Evolutionary conservation across 306 rosid species (phyloP), one percentile per base, ranked within the genome.

Genomic region (Cicer cuneatum): DNA sequence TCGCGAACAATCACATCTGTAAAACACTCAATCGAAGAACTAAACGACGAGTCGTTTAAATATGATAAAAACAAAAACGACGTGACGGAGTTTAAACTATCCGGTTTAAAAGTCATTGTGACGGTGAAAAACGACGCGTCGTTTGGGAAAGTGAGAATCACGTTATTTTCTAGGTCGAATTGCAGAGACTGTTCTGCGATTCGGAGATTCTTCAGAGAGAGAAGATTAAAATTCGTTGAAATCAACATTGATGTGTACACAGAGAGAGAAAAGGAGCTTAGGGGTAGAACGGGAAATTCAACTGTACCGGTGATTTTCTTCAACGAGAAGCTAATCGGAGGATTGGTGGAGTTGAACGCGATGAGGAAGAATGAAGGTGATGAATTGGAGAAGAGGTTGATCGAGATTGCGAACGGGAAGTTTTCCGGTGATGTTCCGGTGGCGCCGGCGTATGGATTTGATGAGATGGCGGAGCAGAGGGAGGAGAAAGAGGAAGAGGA

Each of bases 251-350:
- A 94, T 66, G 98, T 94, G 29, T 94, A 64, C 56, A 76, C 80
- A 0, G 79, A 78, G 62, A 74, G 98, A 29, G 93, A 88, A 80
- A 74, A 74, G 21, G 98, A 94, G 84, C 83, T 94, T 0, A 11
- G 57, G 1, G 80, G 85, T 29, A 74, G 93, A 67, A 88, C 96
- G 8, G 97, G 97, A 1, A 83, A 52, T 46, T 14, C 72, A 0
- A 74, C 91, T 9, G 98, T 94, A 68, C 98, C 98, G 45, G 86
- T 83, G 86, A 85, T 94, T 19, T 94, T 94, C 89, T 90, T 94
- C 87, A 90, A 92, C 81, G 95, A 84, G 79, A 86, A 86, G 73
- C 57, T 87, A 1, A 80, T 94, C 3, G 98, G 98, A 7, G 97
- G 98, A 1, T 75, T 94, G 66, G 96, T 88, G 68, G 97, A 89